Evolutionary conservation across 768 basidiomycete species (phyloP), one percentile per base, ranked within the genome.

Genomic region (Panellus pusillus): DNA sequence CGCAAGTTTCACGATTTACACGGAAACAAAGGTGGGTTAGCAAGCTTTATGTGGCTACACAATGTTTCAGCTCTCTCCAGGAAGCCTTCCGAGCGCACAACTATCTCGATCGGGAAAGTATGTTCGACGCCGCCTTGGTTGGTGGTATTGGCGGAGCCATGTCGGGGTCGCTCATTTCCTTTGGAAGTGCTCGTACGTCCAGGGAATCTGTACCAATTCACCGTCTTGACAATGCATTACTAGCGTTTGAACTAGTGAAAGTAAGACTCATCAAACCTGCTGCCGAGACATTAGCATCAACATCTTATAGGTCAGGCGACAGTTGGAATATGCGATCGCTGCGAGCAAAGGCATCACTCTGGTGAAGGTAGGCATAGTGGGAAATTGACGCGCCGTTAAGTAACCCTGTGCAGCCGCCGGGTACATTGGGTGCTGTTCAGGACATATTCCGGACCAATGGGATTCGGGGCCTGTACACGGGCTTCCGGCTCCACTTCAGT

Each of bases 171-270:
- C 72, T 95, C 43, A 95, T 97, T 50, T 93, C 90, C 18, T 84
- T 93, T 63, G 86, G 86, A 50, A 93, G 91, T 75, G 86, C 91
- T 58, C 95, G 91, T 93, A 69, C 72, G 89, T 88, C 50, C 38
- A 18, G 40, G 35, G 17, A 14, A 13, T 52, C 31, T 29, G 29
- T 17, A 37, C 44, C 12, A 17, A 29, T 24, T 18, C 20, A 40
- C 44, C 14, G 32, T 35, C 29, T 55, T 36, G 36, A 29, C 50
- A 65, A 18, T 59, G 18, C 9, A 41, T 19, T 57, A n/a, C 46
- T 38, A 79, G 91, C 94, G 43, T 98, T 98, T 65, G 94, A 98
- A 70, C 87, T 98, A 36, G 92, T 98, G 66, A 98, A 98, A 80
- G 93, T 93, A 54, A 55, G 71, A 53, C 6, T 24, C 2, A 24